Conservation (phyloP, 2,329 filamentous ascomycete species). For the Trichoderma sp. region DNA sequence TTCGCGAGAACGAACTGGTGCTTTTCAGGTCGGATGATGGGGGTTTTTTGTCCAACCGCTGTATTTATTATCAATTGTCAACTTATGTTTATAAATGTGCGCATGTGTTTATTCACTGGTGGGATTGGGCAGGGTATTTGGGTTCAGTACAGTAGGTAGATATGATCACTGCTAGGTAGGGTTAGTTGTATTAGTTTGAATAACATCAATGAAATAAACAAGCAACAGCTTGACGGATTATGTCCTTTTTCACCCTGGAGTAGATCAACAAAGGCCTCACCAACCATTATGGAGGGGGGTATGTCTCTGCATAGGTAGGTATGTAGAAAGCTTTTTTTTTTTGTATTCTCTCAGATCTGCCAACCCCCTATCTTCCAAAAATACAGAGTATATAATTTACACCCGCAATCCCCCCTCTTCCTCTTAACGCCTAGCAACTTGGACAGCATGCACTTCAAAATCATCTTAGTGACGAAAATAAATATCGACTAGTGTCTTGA, state of each 20-base stretch:
- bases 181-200: constrained; percentile 13
- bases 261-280: background rate
- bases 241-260: background rate
- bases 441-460: constrained; percentile 18
- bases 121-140: background rate
- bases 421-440: background rate
- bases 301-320: no score
- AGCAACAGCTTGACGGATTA: background rate
- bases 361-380: background rate
- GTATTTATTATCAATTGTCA: constrained; percentile 16
- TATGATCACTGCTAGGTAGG: background rate
- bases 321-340: background rate
- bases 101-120: background rate
- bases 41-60: background rate
- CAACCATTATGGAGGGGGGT: background rate
- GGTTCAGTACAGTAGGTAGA: constrained; percentile 2
- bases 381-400: constrained; percentile 15
- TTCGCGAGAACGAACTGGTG: background rate
- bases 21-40: background rate
- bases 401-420: background rate
- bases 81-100: constrained; percentile 20
- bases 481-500: constrained; percentile 36
- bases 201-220: background rate
- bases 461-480: constrained; percentile 4
- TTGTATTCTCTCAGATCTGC: background rate